phyloP scores from a whole-genome alignment of 176 grass and related monocot species.

The Guadua angustifolia region DNA sequence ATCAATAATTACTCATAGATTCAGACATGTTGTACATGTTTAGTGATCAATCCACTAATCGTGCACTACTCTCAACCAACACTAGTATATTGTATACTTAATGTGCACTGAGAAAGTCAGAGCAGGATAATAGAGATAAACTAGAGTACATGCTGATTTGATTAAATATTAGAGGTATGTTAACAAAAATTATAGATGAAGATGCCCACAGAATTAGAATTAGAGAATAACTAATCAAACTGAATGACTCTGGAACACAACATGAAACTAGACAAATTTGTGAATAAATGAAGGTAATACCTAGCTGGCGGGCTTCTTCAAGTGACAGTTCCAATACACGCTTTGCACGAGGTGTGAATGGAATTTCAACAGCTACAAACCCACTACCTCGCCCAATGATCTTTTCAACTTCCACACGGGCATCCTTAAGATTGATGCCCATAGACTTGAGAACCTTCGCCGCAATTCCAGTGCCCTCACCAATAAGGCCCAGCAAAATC shows the following conservation, averaged over 20 bases:
- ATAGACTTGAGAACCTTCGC: conserved; percentile 95
- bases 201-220: neutral
- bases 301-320: conserved; percentile 93
- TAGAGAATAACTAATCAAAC: conserved; percentile 18
- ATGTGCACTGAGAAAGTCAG: neutral
- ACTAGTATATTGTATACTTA: neutral
- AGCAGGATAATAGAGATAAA: conserved; percentile 5
- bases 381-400: conserved; percentile 91
- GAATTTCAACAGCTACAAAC: conserved; percentile 98
- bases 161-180: neutral
- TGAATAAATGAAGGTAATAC: conserved; percentile 38
- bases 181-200: neutral
- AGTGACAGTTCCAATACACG: conserved; percentile 89
- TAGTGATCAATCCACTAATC: conserved; percentile 10
- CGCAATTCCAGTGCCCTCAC: conserved; percentile 88
- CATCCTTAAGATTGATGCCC: conserved; percentile 98
- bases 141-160: neutral
- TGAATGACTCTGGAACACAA: neutral
- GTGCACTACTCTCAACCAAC: conserved; percentile 14
- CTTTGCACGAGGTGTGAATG: conserved; percentile 97
- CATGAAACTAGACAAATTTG: neutral
- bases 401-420: conserved; percentile 89
- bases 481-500: conserved; percentile 84
- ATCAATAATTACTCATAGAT: conserved; percentile 22
- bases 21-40: neutral